phyloP scores from a whole-genome alignment of 2,329 filamentous ascomycete species.

The Diaporthe australafricana region DNA sequence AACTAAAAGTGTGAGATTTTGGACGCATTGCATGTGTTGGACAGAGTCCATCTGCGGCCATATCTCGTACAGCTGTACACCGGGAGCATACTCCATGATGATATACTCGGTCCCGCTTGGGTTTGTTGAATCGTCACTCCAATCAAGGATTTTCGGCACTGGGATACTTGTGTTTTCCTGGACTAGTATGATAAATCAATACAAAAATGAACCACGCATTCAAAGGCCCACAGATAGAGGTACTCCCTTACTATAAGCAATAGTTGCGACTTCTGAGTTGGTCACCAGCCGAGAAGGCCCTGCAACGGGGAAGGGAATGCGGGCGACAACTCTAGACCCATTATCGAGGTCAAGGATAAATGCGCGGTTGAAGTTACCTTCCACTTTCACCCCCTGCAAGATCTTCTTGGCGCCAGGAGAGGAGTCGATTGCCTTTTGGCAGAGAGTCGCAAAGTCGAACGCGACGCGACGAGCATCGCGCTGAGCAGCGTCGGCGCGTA shows the following conservation, averaged over 20 bases:
- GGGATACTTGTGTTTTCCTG: constrained; percentile 6
- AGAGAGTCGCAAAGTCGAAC: not conserved
- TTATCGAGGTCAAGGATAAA: constrained; percentile 5
- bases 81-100: constrained; percentile 10
- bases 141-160: constrained; percentile 3
- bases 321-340: constrained; percentile 6
- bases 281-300: not conserved
- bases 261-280: constrained; percentile 4
- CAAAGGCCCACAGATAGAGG: not conserved
- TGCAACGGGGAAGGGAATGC: not conserved
- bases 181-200: not conserved
- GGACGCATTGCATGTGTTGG: constrained; percentile 1
- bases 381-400: not conserved
- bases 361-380: constrained; percentile 7
- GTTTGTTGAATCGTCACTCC: not conserved
- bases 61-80: constrained; percentile 1
- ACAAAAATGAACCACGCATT: not conserved
- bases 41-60: constrained; percentile 10
- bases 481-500: constrained; percentile 4
- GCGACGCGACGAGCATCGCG: not conserved
- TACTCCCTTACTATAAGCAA: not conserved
- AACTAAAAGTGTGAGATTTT: constrained; percentile 4
- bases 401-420: not conserved
- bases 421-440: constrained; percentile 5
- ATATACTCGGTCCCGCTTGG: not conserved